Evolutionary conservation across 495 filamentous ascomycete genomes (phyloP), one percentile per base, ranked within the genome.

Genomic region (Aspergillus funiculosus): DNA sequence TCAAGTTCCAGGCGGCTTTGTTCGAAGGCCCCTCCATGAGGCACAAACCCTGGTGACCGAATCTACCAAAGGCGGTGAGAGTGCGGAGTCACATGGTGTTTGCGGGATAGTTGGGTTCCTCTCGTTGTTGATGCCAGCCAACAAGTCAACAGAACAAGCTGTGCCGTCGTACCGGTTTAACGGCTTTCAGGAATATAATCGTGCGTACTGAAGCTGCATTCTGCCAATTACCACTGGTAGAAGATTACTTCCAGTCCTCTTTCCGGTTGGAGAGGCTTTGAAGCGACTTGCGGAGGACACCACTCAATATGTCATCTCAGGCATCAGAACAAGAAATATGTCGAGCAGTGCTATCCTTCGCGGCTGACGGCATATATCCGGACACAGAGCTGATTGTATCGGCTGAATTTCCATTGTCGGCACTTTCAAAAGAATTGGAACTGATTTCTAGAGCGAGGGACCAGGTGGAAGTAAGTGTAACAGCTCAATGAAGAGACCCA

Each of bases 331-430:
- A 60, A 36, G 62, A 70, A 31, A 59, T 90, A 46, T 80, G 80
- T 43, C 72, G 80, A 46, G 83, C 84, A 0, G 67, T 94, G 18
- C 75, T 94, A 26, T 69, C 81, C 37, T 90, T 86, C 56, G 77
- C 88, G 26, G 59, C 80, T n/a, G 63, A 83, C 29, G 82, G 85
- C 30, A 52, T 63, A 15, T 94, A 89, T 58, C 88, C 89, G 5
- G 84, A 86, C 4, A 67, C 71, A 19, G 87, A 94, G 57, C 71
- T 75, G 18, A 57, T 86, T 21, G 75, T 85, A 13, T 79, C 85
- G 3, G 75, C 84, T 21, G 66, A 74, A 15, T 63, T 90, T 30
- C 69, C 79, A 27, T 57, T 77, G 3, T 63, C 72, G 22, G 73
- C 74, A 43, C 69, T 94, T 2, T 69, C 79, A 6, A 67, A 67